Conservation (phyloP, 345 rosid species). For the Citrus trifoliata region DNA sequence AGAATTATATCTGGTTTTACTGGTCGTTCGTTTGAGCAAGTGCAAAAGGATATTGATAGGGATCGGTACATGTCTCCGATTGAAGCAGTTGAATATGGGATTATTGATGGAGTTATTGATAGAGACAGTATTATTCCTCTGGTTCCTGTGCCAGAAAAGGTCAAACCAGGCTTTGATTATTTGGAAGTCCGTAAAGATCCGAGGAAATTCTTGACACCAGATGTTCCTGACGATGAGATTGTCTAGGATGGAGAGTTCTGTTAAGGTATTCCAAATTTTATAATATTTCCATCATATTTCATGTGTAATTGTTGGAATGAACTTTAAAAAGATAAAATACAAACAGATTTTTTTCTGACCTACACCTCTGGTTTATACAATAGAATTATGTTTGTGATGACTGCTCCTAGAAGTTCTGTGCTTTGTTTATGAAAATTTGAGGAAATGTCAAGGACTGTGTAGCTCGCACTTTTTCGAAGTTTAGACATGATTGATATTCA, state of each 20-base stretch:
- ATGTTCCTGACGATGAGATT: slow-evolving; percentile 91
- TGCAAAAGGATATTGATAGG: slow-evolving; percentile 69
- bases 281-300: background rate
- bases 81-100: slow-evolving; percentile 90
- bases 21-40: slow-evolving; percentile 78
- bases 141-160: slow-evolving; percentile 74
- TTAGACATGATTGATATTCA: background rate
- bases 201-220: slow-evolving; percentile 78
- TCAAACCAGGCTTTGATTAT: slow-evolving; percentile 54
- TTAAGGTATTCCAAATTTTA: slow-evolving; percentile 31
- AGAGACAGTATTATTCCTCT: slow-evolving; percentile 81
- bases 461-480: background rate
- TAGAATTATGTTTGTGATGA: background rate
- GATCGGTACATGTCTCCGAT: slow-evolving; percentile 94
- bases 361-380: background rate
- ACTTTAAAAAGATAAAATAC: background rate
- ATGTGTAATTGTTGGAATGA: background rate
- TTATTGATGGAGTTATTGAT: slow-evolving; percentile 92
- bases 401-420: background rate
- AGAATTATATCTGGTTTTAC: slow-evolving; percentile 71
- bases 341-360: background rate
- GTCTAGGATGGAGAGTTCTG: slow-evolving; percentile 29
- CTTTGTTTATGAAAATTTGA: background rate
- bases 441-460: background rate
- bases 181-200: slow-evolving; percentile 69